These are phyloP conservation scores for Batrachochytrium dendrobatidis DNA, from an alignment of 371 early-diverging fungal genomes.

Conservation along the genomic window DNA sequence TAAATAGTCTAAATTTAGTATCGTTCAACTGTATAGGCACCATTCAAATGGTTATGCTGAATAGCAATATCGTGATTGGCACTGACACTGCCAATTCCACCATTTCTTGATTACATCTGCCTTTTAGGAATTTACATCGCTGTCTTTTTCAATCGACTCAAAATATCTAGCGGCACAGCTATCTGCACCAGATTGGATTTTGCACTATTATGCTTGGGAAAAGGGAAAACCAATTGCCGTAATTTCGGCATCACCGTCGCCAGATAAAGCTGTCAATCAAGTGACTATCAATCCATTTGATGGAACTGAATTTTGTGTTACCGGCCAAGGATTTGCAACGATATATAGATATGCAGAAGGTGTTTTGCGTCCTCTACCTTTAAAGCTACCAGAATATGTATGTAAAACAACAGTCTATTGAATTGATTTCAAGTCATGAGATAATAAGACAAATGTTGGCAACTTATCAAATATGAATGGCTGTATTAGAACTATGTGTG, in stretches of 20 bases:
- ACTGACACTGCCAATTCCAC: no score
- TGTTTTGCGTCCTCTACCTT: conserved; percentile 11
- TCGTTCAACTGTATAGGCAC: no score
- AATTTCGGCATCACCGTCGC: conserved; percentile 7
- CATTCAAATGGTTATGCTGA: neutral
- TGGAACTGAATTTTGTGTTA: conserved; percentile 32
- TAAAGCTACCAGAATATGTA: neutral
- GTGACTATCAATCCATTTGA: conserved; percentile 40
- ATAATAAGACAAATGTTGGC: no score
- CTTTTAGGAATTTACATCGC: conserved; percentile 36
- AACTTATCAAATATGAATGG: no score
- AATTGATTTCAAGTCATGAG: no score
- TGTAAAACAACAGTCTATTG: neutral
- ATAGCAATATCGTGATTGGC: neutral
- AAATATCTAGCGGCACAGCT: conserved; percentile 39
- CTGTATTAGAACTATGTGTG: conserved; percentile 20
- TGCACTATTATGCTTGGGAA: conserved; percentile 42
- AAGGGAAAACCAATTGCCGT: conserved; percentile 34
- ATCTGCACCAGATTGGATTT: conserved; percentile 32
- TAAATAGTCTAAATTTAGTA: neutral
- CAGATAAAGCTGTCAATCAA: conserved; percentile 19
- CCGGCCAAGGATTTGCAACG: conserved; percentile 19
- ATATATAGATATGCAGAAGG: conserved; percentile 39
- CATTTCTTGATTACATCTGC: no score
- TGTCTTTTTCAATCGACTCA: conserved; percentile 41